phyloP scores from a whole-genome alignment of 331 rosid species.

The Rhamnella rubrinervis region DNA sequence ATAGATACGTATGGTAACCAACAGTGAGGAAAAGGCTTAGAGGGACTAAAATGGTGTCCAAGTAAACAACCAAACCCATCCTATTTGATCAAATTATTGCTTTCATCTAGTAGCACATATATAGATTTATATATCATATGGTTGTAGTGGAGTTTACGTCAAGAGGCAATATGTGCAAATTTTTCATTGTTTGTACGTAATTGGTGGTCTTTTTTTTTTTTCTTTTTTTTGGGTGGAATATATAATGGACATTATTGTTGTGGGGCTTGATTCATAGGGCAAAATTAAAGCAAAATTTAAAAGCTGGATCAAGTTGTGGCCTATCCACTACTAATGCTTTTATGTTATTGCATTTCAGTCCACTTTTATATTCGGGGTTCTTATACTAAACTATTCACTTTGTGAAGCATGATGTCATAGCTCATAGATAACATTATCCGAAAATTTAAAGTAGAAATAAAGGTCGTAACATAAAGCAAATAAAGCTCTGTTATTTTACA shows the following conservation, averaged over 20 bases:
- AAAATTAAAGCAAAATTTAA: background rate
- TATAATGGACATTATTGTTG: conserved; percentile 22
- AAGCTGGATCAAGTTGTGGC: conserved; percentile 12
- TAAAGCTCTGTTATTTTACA: too few relatives aligned
- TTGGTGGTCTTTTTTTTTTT: background rate
- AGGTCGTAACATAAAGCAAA: too few relatives aligned
- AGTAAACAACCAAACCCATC: conserved; percentile 41
- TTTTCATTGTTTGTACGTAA: background rate
- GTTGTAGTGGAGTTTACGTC: conserved; percentile 23
- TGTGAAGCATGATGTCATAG: too few relatives aligned
- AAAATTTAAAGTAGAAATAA: too few relatives aligned
- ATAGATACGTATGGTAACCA: conserved; percentile 70
- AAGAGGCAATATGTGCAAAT: conserved; percentile 12
- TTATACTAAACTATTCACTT: background rate
- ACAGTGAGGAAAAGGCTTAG: conserved; percentile 49
- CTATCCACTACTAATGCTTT: conserved; percentile 17
- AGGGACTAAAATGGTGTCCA: conserved; percentile 61
- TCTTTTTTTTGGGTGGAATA: conserved; percentile 11
- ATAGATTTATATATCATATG: too few relatives aligned
- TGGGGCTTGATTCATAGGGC: conserved; percentile 1
- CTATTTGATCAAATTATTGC: background rate
- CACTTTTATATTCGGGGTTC: background rate
- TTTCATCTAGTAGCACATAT: too few relatives aligned
- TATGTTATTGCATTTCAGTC: background rate
- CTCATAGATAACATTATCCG: too few relatives aligned